Percentiles rank a stretch among this genome's conserved stretches.
phyloP scores from a whole-genome alignment of 805 yeast genomes.

The Torulaspora quercuum region DNA sequence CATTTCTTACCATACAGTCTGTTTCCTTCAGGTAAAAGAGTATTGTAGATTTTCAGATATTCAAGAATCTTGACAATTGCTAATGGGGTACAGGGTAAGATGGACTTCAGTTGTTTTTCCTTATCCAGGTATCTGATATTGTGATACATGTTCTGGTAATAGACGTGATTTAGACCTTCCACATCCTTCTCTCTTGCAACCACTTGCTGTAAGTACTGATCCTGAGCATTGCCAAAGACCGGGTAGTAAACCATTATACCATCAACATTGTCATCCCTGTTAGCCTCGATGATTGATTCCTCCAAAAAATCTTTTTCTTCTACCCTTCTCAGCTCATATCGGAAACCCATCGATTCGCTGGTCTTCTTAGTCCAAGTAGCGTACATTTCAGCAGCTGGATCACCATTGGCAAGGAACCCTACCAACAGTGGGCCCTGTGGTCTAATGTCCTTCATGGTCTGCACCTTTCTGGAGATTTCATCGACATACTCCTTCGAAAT shows the following conservation, averaged over 20 bases:
- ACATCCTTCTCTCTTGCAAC: constrained; percentile 91
- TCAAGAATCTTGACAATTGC: constrained; percentile 93
- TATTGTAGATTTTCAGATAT: constrained; percentile 82
- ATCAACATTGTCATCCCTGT: constrained; percentile 66
- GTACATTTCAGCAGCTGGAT: constrained; percentile 93
- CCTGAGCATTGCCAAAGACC: constrained; percentile 92
- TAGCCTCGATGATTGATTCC: constrained; percentile 77
- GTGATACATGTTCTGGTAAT: constrained; percentile 92
- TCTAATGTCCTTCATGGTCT: constrained; percentile 37
- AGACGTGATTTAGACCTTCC: constrained; percentile 88
- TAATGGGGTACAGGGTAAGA: constrained; percentile 93
- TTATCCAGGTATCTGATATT: constrained; percentile 82
- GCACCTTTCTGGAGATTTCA: constrained; percentile 63
- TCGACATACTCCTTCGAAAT: constrained; percentile 78
- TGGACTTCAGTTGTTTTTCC: constrained; percentile 66
- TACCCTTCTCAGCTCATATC: constrained; percentile 70
- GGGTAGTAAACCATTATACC: constrained; percentile 98
- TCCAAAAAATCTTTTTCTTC: constrained; percentile 78
- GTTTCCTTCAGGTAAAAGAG: constrained; percentile 80
- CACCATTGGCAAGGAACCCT: constrained; percentile 87
- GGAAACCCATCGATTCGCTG: constrained; percentile 78
- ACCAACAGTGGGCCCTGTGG: constrained; percentile 69
- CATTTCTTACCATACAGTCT: constrained; percentile 89
- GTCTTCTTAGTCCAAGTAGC: constrained; percentile 96
- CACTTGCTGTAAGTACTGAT: constrained; percentile 91